Evolutionary conservation across 352 stramenopile genomes (phyloP).

Genomic region (Pelagophyceae sp.): DNA sequence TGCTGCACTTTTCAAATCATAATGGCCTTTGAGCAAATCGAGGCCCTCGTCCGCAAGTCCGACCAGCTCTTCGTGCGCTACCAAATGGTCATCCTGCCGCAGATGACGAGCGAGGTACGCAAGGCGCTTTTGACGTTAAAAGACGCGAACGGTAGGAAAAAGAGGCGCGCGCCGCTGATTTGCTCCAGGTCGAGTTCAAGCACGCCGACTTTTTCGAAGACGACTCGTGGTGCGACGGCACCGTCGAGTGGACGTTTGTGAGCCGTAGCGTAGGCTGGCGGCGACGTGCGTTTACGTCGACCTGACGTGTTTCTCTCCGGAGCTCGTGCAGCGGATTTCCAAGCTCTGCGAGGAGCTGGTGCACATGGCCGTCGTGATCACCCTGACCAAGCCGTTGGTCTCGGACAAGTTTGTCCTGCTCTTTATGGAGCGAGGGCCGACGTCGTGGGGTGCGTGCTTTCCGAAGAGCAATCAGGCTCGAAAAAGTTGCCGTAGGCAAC

Average conservation of each 20-base stretch:
- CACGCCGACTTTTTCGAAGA: not conserved
- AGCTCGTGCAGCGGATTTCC: not conserved
- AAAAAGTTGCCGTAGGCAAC: too few species aligned
- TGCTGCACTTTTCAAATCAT: not conserved
- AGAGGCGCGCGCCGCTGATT: not conserved
- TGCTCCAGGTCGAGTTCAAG: not conserved
- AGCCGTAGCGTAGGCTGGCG: not conserved
- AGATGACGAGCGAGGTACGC: not conserved
- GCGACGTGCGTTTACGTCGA: not conserved
- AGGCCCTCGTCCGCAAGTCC: not conserved
- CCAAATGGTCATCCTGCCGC: not conserved
- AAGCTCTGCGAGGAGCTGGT: not conserved
- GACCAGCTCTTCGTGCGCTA: not conserved
- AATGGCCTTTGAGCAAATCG: not conserved
- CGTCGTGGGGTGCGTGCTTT: not conserved
- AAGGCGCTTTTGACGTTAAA: too few species aligned
- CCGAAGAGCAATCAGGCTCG: too few species aligned
- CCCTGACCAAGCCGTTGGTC: not conserved
- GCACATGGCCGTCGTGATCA: not conserved
- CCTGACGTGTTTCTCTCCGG: slow-evolving; percentile 2
- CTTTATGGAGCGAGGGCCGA: not conserved
- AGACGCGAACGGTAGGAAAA: too few species aligned
- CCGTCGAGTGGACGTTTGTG: not conserved
- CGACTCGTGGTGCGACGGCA: not conserved
- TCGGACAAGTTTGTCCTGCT: not conserved